A percentile compares a stretch with the other conserved stretches of the same genome.
Evolutionary conservation across 2,329 filamentous ascomycete species (phyloP).

Genomic region (Cyphellophora europaea): DNA sequence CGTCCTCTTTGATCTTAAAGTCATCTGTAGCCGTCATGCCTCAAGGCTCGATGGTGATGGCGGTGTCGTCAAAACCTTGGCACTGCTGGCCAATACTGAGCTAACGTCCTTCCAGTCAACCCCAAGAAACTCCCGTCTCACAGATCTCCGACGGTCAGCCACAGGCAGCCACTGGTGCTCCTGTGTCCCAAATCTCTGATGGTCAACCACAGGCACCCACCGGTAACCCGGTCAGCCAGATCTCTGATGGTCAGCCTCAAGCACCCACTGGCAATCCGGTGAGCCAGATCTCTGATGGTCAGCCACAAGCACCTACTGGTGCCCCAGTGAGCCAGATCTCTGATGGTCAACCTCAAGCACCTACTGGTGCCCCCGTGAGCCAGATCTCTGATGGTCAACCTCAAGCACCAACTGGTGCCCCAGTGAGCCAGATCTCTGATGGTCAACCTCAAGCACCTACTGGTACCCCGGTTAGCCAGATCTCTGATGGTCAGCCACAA

Average conservation of each 20-base stretch:
- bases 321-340: slow-evolving; percentile 8
- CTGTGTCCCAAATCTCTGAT: slow-evolving; percentile 22
- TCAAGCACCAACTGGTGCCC: slow-evolving; percentile 30
- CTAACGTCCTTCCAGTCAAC: too few species aligned
- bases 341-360: slow-evolving; percentile 11
- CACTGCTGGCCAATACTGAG: too few species aligned
- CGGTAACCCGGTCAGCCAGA: slow-evolving; percentile 8
- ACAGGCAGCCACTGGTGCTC: slow-evolving; percentile 10
- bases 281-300: slow-evolving; percentile 24
- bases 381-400: slow-evolving; percentile 38
- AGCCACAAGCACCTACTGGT: slow-evolving; percentile 20
- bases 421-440: slow-evolving; percentile 11
- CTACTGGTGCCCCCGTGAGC: slow-evolving; percentile 28
- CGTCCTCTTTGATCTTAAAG: not conserved
- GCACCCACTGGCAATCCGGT: slow-evolving; percentile 9
- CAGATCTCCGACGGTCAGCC: slow-evolving; percentile 11
- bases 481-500: slow-evolving; percentile 24
- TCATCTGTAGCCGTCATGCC: slow-evolving; percentile 12
- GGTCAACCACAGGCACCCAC: slow-evolving; percentile 25
- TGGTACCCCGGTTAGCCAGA: slow-evolving; percentile 16
- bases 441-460: slow-evolving; percentile 29
- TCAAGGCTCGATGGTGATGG: slow-evolving; percentile 35
- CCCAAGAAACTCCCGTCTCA: too few species aligned
- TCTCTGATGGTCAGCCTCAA: slow-evolving; percentile 14
- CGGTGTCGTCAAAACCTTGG: slow-evolving; percentile 1